Evolutionary conservation across 169 alveolate genomes (phyloP), one percentile per base, ranked within the genome.

Genomic region (Plasmodium reichenowi): DNA sequence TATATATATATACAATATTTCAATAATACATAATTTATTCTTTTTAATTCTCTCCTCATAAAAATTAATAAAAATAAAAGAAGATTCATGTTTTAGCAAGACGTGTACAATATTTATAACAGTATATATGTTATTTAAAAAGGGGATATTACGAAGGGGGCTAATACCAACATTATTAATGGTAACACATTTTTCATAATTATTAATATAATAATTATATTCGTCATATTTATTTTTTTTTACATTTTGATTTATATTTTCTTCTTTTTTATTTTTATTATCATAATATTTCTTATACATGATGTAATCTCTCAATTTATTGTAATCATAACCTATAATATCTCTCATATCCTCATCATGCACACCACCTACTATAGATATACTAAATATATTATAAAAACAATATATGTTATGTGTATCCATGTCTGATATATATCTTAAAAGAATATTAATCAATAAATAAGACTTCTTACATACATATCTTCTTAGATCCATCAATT

Each of bases 61-160:
- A 78, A 78, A 78, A 52, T 78, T 78, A 48, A 64, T 10, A 78
- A 64, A 78, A n/a, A 78, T 52, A 17, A 32, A 63, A 6, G 78
- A 78, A 12, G 89, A 71, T 7, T 78, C 78, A 66, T 78, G 29
- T 48, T 66, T 66, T 56, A 67, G n/a, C 29, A 78, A 20, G 1
- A 9, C 32, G 32, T 78, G 73, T 12, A 78, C 15, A n/a, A 78
- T 59, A 24, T 78, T 78, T 78, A 78, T 52, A 29, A 78, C 48
- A 59, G n/a, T 64, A 38, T 8, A 64, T 50, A 78, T 32, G 26
- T 78, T 78, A 6, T n/a, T 38, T 20, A 78, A 64, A 78, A 73
- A 13, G 0, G 71, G 17, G 10, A 56, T 56, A 10, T 56, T 56
- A 56, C 10, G 1, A 56, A 56, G 0, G 1, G 17, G 29, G 10